A percentile compares a stretch with the other conserved stretches of the same genome.
phyloP scores from a whole-genome alignment of 441 rosid genomes.

The Syzygium malaccense region DNA sequence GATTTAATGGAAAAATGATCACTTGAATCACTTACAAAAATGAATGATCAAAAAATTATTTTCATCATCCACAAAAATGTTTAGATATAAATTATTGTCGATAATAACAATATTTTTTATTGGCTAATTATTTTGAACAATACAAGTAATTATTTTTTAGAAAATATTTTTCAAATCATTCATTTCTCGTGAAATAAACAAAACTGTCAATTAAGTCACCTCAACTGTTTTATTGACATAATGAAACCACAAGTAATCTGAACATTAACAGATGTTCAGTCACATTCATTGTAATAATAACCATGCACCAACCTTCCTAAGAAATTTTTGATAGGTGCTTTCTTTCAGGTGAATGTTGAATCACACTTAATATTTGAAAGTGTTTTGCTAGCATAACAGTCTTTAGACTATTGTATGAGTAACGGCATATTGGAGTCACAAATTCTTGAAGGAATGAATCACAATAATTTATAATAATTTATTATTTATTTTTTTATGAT shows the following conservation, averaged over 20 bases:
- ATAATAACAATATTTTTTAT: no score
- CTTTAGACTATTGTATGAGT: no score
- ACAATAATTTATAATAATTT: no score
- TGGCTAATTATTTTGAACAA: no score
- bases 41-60: background rate
- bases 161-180: background rate
- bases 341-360: background rate
- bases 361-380: background rate
- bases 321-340: background rate
- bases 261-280: background rate
- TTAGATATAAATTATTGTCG: background rate
- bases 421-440: no score
- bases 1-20: background rate
- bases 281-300: background rate
- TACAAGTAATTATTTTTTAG: background rate
- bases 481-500: no score
- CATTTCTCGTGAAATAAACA: background rate
- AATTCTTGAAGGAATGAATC: no score
- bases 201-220: background rate
- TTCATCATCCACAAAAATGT: background rate
- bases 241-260: background rate
- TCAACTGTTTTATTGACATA: background rate
- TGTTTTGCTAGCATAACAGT: no score
- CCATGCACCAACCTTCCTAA: background rate
- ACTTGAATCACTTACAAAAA: background rate